These are phyloP conservation scores for Diaporthe citrichinensis DNA, from an alignment of 2,329 filamentous ascomycete species.

Conservation along the genomic window DNA sequence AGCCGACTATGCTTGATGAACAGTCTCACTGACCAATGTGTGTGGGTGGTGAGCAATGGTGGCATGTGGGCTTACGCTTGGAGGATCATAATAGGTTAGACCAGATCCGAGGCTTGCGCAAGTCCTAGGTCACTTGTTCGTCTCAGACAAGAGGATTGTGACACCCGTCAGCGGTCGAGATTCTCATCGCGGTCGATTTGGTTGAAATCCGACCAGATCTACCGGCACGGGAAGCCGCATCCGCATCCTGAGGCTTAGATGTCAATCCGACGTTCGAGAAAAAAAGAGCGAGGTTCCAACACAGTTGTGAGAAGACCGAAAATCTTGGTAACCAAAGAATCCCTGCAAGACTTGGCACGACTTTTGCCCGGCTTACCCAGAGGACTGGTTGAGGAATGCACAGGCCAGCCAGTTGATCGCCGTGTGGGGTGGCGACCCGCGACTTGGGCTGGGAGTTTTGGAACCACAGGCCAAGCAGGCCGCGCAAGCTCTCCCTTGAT, in stretches of 20 bases:
- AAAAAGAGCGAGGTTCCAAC: no score
- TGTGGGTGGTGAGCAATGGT: conserved; percentile 11
- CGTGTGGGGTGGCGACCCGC: conserved; percentile 27
- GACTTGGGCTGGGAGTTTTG: conserved; percentile 26
- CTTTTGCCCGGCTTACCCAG: conserved; percentile 33
- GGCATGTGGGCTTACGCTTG: conserved; percentile 18
- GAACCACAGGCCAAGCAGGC: conserved; percentile 18
- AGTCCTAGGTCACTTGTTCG: conserved; percentile 10
- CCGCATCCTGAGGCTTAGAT: conserved; percentile 11
- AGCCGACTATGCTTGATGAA: conserved; percentile 9
- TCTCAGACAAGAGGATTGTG: conserved; percentile 13
- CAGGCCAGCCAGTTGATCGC: conserved; percentile 29
- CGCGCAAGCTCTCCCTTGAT: conserved; percentile 29
- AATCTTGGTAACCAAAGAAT: not conserved
- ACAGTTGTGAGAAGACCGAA: no score
- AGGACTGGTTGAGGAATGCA: conserved; percentile 22
- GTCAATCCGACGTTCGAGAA: not conserved
- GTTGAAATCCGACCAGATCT: not conserved
- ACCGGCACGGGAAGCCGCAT: conserved; percentile 2
- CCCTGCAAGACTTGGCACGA: conserved; percentile 12
- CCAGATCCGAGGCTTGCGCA: conserved; percentile 20
- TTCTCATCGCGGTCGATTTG: not conserved
- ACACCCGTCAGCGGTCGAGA: not conserved
- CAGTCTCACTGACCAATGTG: not conserved
- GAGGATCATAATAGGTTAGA: conserved; percentile 13